Base-by-base conservation (phyloP, 2,329 filamentous ascomycete species). In the Amesomyces nigricolor region DNA sequence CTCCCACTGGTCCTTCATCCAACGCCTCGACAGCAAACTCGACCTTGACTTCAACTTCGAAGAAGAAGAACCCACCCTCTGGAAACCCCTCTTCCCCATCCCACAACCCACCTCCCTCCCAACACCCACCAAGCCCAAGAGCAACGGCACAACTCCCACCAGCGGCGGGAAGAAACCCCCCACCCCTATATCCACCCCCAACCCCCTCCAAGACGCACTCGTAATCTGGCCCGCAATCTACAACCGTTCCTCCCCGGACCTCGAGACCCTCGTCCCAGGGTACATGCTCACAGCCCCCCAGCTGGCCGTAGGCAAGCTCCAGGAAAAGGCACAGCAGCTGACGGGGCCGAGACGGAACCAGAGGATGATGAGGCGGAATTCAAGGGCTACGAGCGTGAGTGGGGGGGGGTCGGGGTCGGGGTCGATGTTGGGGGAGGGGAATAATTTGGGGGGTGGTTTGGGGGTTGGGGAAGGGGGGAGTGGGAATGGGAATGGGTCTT, bases 1-100 rank as follows among this genome's bases (percentile, higher is more conserved):
- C 29, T 2, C 30, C 2, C 19, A 48, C 14, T 62, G 60, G 60
- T 35, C 38, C 7, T 43, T 30, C 6, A 37, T 62, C 9, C 60
- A 62, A 30, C 26, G n/a, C 13, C 22, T 61, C 13, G 22, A 47
- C 4, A 22, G 38, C 38, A 56, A 47, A 26, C 26, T 61, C 38
- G 47, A 58, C 26, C 17, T 44, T 2, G 16, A 48, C 16, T 39
- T 56, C 17, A 32, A 55, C 1, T 1, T 1, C 45, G 6, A 47
- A 19, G 7, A 47, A 7, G 0, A 47, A 32, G 7, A 47, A 13
- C 0, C 42, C 35, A 42, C 19, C 30, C 10, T 29, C 43, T 42
- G 16, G 22, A 40, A 1, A n/a, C 8, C 30, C 22, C 11, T 16
- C 0, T 3, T 37, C 30, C 7, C 14, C 40, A 22, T 10, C 1